Percentiles rank a stretch among this genome's conserved stretches.
phyloP scores from a whole-genome alignment of 2,329 filamentous ascomycete species.

The Xylariales sp. region DNA sequence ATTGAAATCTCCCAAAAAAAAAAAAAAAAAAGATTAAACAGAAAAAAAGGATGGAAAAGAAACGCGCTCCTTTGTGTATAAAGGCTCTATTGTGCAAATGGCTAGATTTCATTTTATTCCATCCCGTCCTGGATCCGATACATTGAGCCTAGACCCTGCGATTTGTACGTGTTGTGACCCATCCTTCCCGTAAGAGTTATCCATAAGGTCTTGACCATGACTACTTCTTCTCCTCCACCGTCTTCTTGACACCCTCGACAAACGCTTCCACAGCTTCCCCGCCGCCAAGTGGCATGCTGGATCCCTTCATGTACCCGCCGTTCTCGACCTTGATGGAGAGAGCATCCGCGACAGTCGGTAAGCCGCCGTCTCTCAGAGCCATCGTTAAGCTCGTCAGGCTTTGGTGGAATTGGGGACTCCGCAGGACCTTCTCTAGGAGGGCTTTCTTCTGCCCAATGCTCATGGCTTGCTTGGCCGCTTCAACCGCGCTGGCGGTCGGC shows the following conservation, averaged over 20 bases:
- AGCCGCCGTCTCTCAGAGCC: constrained; percentile 82
- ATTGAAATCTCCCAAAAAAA: too few relatives aligned
- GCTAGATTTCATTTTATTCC: too few relatives aligned
- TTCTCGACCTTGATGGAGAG: constrained; percentile 77
- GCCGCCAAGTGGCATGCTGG: constrained; percentile 80
- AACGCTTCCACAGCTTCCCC: constrained; percentile 89
- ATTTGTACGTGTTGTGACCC: too few relatives aligned
- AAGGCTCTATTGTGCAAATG: too few relatives aligned
- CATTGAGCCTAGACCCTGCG: too few relatives aligned
- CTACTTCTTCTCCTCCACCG: constrained; percentile 56
- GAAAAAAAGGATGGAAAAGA: too few relatives aligned
- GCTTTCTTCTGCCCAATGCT: constrained; percentile 72
- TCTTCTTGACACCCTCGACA: constrained; percentile 80
- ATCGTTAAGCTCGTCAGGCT: constrained; percentile 80
- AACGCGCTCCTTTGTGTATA: too few relatives aligned
- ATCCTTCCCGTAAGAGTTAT: too few relatives aligned
- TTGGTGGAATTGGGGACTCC: constrained; percentile 88
- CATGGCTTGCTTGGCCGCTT: constrained; percentile 70
- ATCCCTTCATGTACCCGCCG: constrained; percentile 74
- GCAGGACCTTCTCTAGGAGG: constrained; percentile 75
- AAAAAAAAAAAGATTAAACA: too few relatives aligned
- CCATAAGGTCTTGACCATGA: too few relatives aligned
- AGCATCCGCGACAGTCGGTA: constrained; percentile 86
- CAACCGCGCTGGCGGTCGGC: constrained; percentile 62
- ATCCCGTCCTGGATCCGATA: too few relatives aligned